These are phyloP conservation scores for Jaltomata sinuosa DNA, from an alignment of 257 asterid genomes.

Conservation along the genomic window DNA sequence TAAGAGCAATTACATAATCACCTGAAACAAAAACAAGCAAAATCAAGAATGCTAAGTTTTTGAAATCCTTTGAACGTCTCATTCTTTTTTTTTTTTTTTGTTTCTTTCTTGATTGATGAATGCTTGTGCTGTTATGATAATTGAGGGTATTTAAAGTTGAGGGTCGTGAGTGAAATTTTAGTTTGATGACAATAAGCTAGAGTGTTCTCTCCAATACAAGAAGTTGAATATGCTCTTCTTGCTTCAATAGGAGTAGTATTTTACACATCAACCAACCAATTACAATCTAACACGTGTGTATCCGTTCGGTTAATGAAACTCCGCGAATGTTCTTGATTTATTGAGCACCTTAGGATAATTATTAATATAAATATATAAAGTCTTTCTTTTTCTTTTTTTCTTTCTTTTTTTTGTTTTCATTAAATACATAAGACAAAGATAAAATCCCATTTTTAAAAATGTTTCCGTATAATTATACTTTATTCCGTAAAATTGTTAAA, in stretches of 20 bases:
- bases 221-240: neutral
- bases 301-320: neutral
- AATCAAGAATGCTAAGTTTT: neutral
- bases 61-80: neutral
- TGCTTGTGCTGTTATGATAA: neutral
- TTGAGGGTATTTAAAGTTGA: neutral
- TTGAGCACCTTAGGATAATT: neutral
- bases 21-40: neutral
- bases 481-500: neutral
- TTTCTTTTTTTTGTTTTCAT: neutral
- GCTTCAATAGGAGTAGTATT: neutral
- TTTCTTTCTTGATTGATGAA: neutral
- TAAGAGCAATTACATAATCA: neutral
- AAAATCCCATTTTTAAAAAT: too few relatives aligned
- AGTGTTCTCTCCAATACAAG: neutral
- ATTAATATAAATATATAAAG: neutral
- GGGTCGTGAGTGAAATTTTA: neutral
- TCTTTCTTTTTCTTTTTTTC: neutral
- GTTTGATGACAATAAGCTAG: neutral
- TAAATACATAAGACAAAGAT: neutral
- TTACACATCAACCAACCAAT: neutral
- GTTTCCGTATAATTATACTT: too few relatives aligned
- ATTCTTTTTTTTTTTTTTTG: neutral
- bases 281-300: neutral
- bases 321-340: neutral